A percentile compares a stretch with the other conserved stretches of the same genome.
phyloP scores from a whole-genome alignment of 805 yeast species.

The Zygosaccharomyces bisporus region DNA sequence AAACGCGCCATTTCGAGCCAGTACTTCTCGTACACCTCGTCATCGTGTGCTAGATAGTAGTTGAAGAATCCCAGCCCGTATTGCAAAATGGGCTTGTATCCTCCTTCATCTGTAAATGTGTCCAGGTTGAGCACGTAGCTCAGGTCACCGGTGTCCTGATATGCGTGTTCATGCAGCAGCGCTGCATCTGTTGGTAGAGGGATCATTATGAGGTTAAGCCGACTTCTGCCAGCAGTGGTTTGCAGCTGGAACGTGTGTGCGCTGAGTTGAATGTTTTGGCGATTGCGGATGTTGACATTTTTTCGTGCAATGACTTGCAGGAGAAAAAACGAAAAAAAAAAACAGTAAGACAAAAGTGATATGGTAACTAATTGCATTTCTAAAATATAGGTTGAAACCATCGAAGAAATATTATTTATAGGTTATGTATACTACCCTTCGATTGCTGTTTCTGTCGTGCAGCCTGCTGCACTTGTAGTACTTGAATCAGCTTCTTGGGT shows the following conservation, averaged over 20 bases:
- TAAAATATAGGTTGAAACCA: background rate
- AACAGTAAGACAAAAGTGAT: background rate
- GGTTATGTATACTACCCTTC: too few species aligned
- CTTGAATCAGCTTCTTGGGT: conserved; percentile 1
- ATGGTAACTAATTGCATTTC: background rate
- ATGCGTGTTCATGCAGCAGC: conserved; percentile 38
- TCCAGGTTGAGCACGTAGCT: conserved; percentile 26
- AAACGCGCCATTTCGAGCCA: conserved; percentile 19
- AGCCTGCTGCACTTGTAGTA: background rate
- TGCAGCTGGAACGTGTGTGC: background rate
- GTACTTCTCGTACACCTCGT: conserved; percentile 26
- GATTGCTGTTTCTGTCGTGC: too few species aligned
- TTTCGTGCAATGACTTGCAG: background rate
- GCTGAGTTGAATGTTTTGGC: background rate
- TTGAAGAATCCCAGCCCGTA: conserved; percentile 37
- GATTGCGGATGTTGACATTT: conserved; percentile 6
- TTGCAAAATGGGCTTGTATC: conserved; percentile 28
- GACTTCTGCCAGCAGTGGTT: background rate
- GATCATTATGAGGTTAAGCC: conserved; percentile 23
- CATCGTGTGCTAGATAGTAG: conserved; percentile 25
- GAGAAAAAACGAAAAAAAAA: background rate
- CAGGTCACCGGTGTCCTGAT: conserved; percentile 33
- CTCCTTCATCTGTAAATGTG: conserved; percentile 32
- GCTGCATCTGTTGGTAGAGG: conserved; percentile 38
- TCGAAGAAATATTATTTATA: too few species aligned